phyloP scores from a whole-genome alignment of 2,329 filamentous ascomycete genomes.

The Tolypocladium pustulatum region DNA sequence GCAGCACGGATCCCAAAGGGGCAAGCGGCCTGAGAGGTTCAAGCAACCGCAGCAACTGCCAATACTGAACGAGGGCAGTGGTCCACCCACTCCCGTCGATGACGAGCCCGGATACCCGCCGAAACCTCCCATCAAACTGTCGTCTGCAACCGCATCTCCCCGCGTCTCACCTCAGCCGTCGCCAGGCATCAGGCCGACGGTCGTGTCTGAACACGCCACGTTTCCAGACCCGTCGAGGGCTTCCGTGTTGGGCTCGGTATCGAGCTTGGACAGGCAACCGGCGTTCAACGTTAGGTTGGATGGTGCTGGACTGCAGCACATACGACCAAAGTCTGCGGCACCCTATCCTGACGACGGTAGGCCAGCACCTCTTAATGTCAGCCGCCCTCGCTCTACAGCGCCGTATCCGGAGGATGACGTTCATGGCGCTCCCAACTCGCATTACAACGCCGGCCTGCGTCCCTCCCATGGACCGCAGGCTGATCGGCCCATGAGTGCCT shows the following conservation, averaged over 20 bases:
- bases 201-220: slow-evolving; percentile 27
- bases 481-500: slow-evolving; percentile 40
- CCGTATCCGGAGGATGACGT: slow-evolving; percentile 46
- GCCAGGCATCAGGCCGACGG: slow-evolving; percentile 26
- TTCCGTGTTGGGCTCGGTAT: slow-evolving; percentile 20
- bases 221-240: slow-evolving; percentile 37
- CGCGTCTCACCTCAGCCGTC: slow-evolving; percentile 30
- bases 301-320: slow-evolving; percentile 11
- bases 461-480: slow-evolving; percentile 36
- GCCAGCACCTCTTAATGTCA: slow-evolving; percentile 36
- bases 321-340: slow-evolving; percentile 44
- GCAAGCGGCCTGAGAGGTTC: slow-evolving; percentile 50
- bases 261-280: slow-evolving; percentile 28
- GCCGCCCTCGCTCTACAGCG: slow-evolving; percentile 33
- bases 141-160: slow-evolving; percentile 15
- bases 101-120: slow-evolving; percentile 8
- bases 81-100: slow-evolving; percentile 16
- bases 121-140: slow-evolving; percentile 7
- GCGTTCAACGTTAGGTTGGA: slow-evolving; percentile 43
- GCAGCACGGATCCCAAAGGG: slow-evolving; percentile 59
- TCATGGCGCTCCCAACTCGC: slow-evolving; percentile 20
- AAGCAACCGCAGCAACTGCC: slow-evolving; percentile 39
- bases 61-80: slow-evolving; percentile 33
- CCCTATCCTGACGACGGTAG: slow-evolving; percentile 64
- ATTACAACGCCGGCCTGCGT: slow-evolving; percentile 36